Base-by-base conservation (phyloP, 2,329 filamentous ascomycete genomes). In the Fusarium buharicum region DNA sequence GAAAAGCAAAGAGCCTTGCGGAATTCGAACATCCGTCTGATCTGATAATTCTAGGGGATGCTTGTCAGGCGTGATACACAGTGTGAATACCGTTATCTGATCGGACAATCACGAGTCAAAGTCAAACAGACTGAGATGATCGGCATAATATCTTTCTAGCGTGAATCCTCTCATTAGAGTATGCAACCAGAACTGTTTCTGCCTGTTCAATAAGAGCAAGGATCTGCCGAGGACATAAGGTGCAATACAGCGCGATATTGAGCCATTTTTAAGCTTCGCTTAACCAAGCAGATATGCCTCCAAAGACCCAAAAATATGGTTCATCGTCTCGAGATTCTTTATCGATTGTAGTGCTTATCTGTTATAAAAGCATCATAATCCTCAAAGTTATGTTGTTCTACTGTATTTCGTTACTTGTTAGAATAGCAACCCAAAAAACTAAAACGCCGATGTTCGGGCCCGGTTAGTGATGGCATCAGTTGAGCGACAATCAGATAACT, bases 401-500 rank as follows among this genome's bases (percentile, higher is more conserved):
- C 33, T 36, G 14, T 33, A 27, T 10, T 28, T 17, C 22, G 31
- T 27, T 34, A 18, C 34, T 20, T 20, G 27, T 20, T 2, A 2
- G 22, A 2, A 24, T 24, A 8, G 22, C 22, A 8, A 5, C 22
- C 22, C 22, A 24, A 2, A 24, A 24, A 24, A 20, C 18, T 14
- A 16, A 10, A 16, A 20, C 24, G 36, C 46, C 59, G 51, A 61
- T 38, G n/a, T 40, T 47, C 30, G 34, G 40, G 43, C 16, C 45
- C 30, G 28, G 14, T 36, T 33, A 36, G 24, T 49, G 37, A 38
- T 49, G 43, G 30, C 36, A n/a, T 43, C 20, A 31, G 12, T 37
- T 52, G 34, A 22, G 37, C 18, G 57, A 55, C 46, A 49, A 65
- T 65, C 62, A 58, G 62, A 62, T 63, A 65, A 66, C 44, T 28